Conservation (phyloP, 2,329 filamentous ascomycete species). For the Apiospora phragmitis region DNA sequence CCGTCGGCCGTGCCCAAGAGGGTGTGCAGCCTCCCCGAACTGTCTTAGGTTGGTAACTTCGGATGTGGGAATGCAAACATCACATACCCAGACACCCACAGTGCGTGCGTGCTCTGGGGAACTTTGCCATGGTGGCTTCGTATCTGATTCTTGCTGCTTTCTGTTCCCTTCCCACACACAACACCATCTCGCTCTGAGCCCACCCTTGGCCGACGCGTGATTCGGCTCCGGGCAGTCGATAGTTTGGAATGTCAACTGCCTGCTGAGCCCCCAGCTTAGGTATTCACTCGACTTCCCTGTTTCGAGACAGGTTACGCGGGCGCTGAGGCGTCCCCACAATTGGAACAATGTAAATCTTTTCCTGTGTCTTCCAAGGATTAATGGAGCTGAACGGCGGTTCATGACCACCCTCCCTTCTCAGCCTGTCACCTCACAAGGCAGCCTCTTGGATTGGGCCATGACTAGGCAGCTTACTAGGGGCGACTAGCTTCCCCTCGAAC, state of each 20-base stretch:
- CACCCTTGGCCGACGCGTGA: constrained; percentile 9
- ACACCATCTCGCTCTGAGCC: not conserved
- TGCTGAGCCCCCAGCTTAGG: constrained; percentile 10
- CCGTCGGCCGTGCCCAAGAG: not conserved
- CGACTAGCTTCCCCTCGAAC: constrained; percentile 12
- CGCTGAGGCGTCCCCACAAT: constrained; percentile 21
- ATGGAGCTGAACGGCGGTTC: constrained; percentile 20
- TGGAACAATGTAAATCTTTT: constrained; percentile 18
- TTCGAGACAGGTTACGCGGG: constrained; percentile 9
- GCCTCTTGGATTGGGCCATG: constrained; percentile 21
- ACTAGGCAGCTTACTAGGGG: constrained; percentile 34
- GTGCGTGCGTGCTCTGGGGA: not conserved
- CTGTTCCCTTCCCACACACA: not conserved
- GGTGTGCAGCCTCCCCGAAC: constrained; percentile 2
- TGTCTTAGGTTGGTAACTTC: constrained; percentile 9
- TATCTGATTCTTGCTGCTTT: not conserved
- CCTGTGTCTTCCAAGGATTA: too few relatives aligned
- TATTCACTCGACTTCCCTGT: constrained; percentile 24
- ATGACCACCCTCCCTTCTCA: constrained; percentile 31
- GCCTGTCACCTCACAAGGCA: constrained; percentile 33
- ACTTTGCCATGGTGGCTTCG: constrained; percentile 5
- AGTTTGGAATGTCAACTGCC: not conserved
- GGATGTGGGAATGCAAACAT: constrained; percentile 3
- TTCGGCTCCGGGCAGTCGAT: not conserved
- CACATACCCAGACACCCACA: not conserved